These are phyloP conservation scores for Taxawa tesnikishii DNA, from an alignment of 2,329 filamentous ascomycete genomes.

Conservation along the genomic window DNA sequence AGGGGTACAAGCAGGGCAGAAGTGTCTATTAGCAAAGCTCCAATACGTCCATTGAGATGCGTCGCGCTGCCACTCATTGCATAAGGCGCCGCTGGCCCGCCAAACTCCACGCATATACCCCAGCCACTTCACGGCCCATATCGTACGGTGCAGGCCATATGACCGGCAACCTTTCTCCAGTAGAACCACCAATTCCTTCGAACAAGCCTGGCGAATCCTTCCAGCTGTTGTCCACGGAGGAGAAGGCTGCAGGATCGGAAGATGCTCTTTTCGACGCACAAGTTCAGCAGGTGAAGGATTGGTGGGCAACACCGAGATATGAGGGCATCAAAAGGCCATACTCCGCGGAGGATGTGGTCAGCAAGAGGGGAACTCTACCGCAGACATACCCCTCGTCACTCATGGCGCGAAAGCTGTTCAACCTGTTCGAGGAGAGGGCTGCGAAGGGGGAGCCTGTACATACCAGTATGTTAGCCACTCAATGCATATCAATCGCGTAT, in stretches of 20 bases:
- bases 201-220: slow-evolving; percentile 62
- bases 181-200: slow-evolving; percentile 49
- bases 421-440: slow-evolving; percentile 67
- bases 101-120: slow-evolving; percentile 6
- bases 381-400: slow-evolving; percentile 85
- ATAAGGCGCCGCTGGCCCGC: slow-evolving; percentile 14
- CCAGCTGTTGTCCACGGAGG: slow-evolving; percentile 65
- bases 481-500: no score
- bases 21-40: no score
- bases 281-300: slow-evolving; percentile 71
- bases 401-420: slow-evolving; percentile 91
- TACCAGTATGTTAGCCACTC: slow-evolving; percentile 51
- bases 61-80: slow-evolving; percentile 10
- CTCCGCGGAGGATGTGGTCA: slow-evolving; percentile 79
- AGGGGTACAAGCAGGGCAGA: no score
- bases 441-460: slow-evolving; percentile 79
- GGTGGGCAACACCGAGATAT: slow-evolving; percentile 81
- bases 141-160: slow-evolving; percentile 22
- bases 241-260: slow-evolving; percentile 70
- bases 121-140: slow-evolving; percentile 11
- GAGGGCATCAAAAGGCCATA: slow-evolving; percentile 88
- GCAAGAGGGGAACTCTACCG: slow-evolving; percentile 78
- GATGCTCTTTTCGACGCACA: slow-evolving; percentile 77
- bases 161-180: slow-evolving; percentile 38
- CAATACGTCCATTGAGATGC: no score